Conservation (phyloP, 179 eudicot species). For the Corrigiola litoralis region DNA sequence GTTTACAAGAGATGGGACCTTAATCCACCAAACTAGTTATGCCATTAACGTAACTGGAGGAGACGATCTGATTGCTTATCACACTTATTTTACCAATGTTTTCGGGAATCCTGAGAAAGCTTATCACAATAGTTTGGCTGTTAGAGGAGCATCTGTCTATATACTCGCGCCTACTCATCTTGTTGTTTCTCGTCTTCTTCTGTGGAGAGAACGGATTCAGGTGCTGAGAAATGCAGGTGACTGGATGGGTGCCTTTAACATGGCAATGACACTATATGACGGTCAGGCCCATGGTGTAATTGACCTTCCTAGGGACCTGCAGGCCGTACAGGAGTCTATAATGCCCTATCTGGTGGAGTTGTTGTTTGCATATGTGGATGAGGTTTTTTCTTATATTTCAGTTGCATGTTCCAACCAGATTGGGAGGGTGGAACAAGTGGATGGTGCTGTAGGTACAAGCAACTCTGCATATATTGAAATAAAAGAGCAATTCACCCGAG, state of each 20-base stretch:
- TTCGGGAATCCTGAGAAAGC: slow-evolving; percentile 94
- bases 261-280: slow-evolving; percentile 89
- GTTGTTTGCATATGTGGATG: slow-evolving; percentile 80
- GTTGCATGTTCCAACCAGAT: slow-evolving; percentile 77
- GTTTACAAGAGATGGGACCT: slow-evolving; percentile 77
- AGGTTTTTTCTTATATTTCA: slow-evolving; percentile 92
- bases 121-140: slow-evolving; percentile 74
- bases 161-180: slow-evolving; percentile 76
- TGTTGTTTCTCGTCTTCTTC: slow-evolving; percentile 75
- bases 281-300: slow-evolving; percentile 90
- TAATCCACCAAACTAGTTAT: slow-evolving; percentile 86
- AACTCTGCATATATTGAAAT: slow-evolving; percentile 46
- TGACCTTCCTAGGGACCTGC: slow-evolving; percentile 76
- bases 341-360: slow-evolving; percentile 82
- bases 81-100: slow-evolving; percentile 64
- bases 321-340: slow-evolving; percentile 58
- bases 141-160: slow-evolving; percentile 83
- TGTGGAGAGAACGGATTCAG: slow-evolving; percentile 91
- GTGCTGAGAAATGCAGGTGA: slow-evolving; percentile 90
- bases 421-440: slow-evolving; percentile 45
- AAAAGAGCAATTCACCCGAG: slow-evolving; percentile 82
- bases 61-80: slow-evolving; percentile 77
- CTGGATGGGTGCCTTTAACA: slow-evolving; percentile 98
- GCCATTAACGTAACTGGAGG: slow-evolving; percentile 51
- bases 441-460: slow-evolving; percentile 25